Evolutionary conservation across 345 rosid genomes (phyloP).

Genomic region (Acer negundo): DNA sequence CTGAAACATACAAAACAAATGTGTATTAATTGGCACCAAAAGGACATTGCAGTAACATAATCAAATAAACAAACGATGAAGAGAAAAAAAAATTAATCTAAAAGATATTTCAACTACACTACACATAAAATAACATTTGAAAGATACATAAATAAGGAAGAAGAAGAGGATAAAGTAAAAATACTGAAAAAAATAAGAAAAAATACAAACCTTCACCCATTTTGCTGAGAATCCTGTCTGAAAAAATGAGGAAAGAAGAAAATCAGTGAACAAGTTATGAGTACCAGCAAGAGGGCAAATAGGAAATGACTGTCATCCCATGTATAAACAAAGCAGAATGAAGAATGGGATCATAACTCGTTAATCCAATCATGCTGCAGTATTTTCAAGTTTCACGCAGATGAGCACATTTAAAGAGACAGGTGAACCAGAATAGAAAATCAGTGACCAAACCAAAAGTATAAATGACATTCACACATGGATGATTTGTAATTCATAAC

Average conservation of each 20-base stretch:
- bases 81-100: not conserved
- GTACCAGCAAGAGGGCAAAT: not conserved
- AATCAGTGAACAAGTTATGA: slow-evolving; percentile 9
- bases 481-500: not conserved
- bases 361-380: not conserved
- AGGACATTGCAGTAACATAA: slow-evolving; percentile 5
- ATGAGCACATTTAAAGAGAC: not conserved
- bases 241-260: slow-evolving; percentile 30
- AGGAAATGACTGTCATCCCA: not conserved
- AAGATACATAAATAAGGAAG: not conserved
- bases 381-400: not conserved
- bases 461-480: not conserved
- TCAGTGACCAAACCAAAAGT: not conserved
- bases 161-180: not conserved
- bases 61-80: not conserved
- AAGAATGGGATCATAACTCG: not conserved
- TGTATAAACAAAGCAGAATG: not conserved
- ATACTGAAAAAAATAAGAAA: not conserved
- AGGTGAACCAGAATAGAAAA: not conserved
- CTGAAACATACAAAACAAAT: not conserved
- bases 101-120: not conserved
- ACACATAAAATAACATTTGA: not conserved
- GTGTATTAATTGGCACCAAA: not conserved
- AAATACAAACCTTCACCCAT: slow-evolving; percentile 78
- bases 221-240: slow-evolving; percentile 79